Evolutionary conservation across 2,329 filamentous ascomycete genomes (phyloP), one percentile per base, ranked within the genome.

Genomic region (Alternaria viburni): DNA sequence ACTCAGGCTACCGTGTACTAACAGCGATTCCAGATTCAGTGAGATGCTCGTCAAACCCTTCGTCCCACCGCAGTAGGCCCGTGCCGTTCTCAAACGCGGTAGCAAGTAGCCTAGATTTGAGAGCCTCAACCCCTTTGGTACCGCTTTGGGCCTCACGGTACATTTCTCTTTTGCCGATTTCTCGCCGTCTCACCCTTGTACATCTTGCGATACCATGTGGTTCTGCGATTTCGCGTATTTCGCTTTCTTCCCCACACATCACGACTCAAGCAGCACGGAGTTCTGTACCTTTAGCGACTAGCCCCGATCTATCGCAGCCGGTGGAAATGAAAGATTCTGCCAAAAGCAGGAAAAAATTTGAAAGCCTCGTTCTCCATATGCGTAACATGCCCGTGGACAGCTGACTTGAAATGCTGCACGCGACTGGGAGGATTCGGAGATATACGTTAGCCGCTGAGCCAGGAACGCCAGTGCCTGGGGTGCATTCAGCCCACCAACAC

Each of bases 1-100:
- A 23, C 17, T 26, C 10, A 13, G 47, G 10, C 17, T 32, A 13
- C 5, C 15, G 30, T 26, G 21, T 23, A 10, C 69, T 73, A 61
- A 74, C 50, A 17, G 51, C 8, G 8, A 10, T 12, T 47, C 30
- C 54, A 81, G 77, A 81, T 98, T 96, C 80, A 93, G 91, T 77
- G 89, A 93, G 75, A 93, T 96, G 91, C 85, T 96, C 64, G 86
- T 94, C 67, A 87, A 87, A 68, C 92, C 91, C 0, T 95, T 90
- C 75, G 85, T 91, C 54, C 91, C 92, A 41, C 91, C 92, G 11
- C 70, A 77, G 72, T 79, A 78, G 67, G 51, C 15, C 55, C 52
- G 47, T 36, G 43, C 30, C 30, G 15, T 30, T 12, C n/a, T 28
- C 43, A 32, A 13, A 55, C 59, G 44, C 49, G 44, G 23, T 55